Base-by-base conservation (phyloP, 2,329 filamentous ascomycete genomes). In the Diplodia intermedia region DNA sequence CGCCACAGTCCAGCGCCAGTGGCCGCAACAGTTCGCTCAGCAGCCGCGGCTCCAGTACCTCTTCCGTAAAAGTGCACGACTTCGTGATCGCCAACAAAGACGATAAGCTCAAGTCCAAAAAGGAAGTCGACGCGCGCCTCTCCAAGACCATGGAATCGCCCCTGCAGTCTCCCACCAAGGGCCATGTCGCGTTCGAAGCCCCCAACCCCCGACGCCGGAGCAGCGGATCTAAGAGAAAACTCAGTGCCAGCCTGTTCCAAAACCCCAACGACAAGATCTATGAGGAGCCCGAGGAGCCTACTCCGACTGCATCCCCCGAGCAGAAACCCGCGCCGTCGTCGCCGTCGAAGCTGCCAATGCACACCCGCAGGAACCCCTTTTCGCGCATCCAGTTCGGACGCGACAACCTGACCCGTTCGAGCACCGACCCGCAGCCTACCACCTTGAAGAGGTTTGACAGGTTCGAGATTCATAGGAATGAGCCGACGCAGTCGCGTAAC, bases 381-480 rank as follows among this genome's bases (percentile, higher is more conserved):
- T 87, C 85, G 72, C 82, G 86, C 71, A 85, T 89, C n/a, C 83
- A 87, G 71, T 85, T 87, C 69, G 81, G 82, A 66, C 79, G 81
- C 68, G 81, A 82, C 70, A 78, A 77, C 74, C 82, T 78, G 78
- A 79, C 74, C 73, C 78, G 77, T 72, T 80, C 73, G 70, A 80
- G 78, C 74, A 81, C 75, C 75, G 86, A 80, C 76, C 82, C 80
- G 74, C 78, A 70, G 38, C 11, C 75, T 78, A 74, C 74, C 11
- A 36, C 67, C 78, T 82, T 66, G 71, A 80, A 71, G 57, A 77
- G 74, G 53, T 79, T 82, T 54, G 79, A 84, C 68, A 77, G 84
- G 26, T 86, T 89, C 67, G 92, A 97, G 77, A 95, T 97, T 68
- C 87, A 97, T 78, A 90, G 87, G 73, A 96, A 97, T 73, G 89